phyloP scores from a whole-genome alignment of 2,329 filamentous ascomycete species.

The Mycosphaerella arachidis region DNA sequence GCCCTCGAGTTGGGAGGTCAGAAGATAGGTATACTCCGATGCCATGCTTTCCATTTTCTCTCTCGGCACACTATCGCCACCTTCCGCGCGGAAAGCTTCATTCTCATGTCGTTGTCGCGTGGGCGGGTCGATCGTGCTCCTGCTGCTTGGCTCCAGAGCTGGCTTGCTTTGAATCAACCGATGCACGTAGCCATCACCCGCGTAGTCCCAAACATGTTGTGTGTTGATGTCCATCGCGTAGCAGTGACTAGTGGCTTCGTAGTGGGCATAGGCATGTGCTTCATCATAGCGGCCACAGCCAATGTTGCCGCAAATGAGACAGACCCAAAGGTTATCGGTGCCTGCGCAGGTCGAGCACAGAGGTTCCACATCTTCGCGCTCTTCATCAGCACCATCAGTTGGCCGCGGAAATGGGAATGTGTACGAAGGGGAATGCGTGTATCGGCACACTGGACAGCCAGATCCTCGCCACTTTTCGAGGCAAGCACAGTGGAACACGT shows the following conservation, averaged over 20 bases:
- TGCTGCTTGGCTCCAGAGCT: slow-evolving; percentile 37
- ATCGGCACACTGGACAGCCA: slow-evolving; percentile 90
- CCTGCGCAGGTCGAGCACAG: slow-evolving; percentile 79
- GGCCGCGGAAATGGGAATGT: slow-evolving; percentile 35
- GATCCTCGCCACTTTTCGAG: slow-evolving; percentile 93
- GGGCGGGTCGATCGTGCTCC: slow-evolving; percentile 75
- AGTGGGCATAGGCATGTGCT: slow-evolving; percentile 89
- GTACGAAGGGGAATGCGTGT: slow-evolving; percentile 62
- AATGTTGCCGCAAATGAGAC: slow-evolving; percentile 85
- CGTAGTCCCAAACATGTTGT: slow-evolving; percentile 97
- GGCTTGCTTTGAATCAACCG: slow-evolving; percentile 90
- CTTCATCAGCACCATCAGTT: slow-evolving; percentile 19
- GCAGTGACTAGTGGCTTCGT: slow-evolving; percentile 81
- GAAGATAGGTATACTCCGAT: slow-evolving; percentile 88
- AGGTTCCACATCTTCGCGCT: slow-evolving; percentile 55
- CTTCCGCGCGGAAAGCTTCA: slow-evolving; percentile 36
- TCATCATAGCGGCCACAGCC: slow-evolving; percentile 95
- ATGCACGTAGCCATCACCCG: slow-evolving; percentile 92
- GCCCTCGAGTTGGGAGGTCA: slow-evolving; percentile 87
- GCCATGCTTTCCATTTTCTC: slow-evolving; percentile 74
- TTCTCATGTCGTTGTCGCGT: slow-evolving; percentile 38
- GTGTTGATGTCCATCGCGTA: slow-evolving; percentile 91
- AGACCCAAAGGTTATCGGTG: slow-evolving; percentile 85
- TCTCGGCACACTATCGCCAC: slow-evolving; percentile 65
- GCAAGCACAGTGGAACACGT: slow-evolving; percentile 96